These are phyloP conservation scores for Harrya chromipes DNA, from an alignment of 768 basidiomycete genomes.

Conservation along the genomic window DNA sequence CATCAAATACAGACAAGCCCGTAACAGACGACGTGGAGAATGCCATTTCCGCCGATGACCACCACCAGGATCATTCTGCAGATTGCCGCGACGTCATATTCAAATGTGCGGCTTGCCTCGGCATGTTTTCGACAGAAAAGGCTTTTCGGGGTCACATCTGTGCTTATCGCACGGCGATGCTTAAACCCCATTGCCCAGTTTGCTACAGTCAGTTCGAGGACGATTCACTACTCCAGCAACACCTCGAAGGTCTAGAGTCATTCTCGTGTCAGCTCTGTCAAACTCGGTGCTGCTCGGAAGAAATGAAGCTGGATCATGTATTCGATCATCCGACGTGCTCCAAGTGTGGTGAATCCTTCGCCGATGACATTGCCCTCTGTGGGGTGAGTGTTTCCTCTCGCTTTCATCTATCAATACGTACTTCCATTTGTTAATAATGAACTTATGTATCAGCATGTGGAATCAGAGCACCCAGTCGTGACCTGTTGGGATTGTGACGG, in stretches of 20 bases:
- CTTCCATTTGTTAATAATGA: background rate
- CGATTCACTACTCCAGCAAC: slow-evolving; percentile 11
- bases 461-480: slow-evolving; percentile 20
- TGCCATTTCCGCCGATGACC: background rate
- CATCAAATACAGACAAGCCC: background rate
- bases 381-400: slow-evolving; percentile 11
- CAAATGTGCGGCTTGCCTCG: slow-evolving; percentile 16
- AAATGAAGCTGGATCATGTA: slow-evolving; percentile 26
- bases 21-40: background rate
- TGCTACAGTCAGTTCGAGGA: slow-evolving; percentile 27
- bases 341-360: slow-evolving; percentile 21
- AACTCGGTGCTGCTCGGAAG: slow-evolving; percentile 21
- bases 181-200: slow-evolving; percentile 17
- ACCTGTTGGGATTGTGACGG: slow-evolving; percentile 33
- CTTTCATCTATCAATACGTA: background rate
- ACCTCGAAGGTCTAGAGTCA: slow-evolving; percentile 10
- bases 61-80: background rate
- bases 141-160: slow-evolving; percentile 16
- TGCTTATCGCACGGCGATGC: slow-evolving; percentile 1
- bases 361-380: slow-evolving; percentile 18
- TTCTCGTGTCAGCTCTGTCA: slow-evolving; percentile 22
- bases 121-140: slow-evolving; percentile 12
- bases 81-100: background rate
- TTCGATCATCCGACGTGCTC: slow-evolving; percentile 22
- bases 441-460: slow-evolving; percentile 19